phyloP scores from a whole-genome alignment of 345 rosid species.

The Alliaria petiolata region DNA sequence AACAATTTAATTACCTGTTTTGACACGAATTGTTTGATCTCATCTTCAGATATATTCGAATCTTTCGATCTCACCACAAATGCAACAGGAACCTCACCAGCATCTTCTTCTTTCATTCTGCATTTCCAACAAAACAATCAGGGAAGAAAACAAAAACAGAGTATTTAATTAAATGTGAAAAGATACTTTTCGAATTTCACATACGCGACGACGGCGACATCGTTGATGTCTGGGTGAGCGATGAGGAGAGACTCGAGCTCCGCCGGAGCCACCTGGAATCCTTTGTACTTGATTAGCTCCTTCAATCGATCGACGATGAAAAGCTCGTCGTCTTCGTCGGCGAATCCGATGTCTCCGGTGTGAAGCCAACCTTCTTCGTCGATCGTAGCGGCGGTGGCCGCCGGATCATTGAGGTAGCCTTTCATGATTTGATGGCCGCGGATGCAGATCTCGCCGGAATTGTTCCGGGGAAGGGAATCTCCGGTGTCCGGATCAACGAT shows the following conservation, averaged over 20 bases:
- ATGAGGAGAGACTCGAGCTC: conserved; percentile 67
- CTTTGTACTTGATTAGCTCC: conserved; percentile 66
- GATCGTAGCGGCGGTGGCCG: conserved; percentile 39
- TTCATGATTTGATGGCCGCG: conserved; percentile 84
- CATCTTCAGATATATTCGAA: conserved; percentile 61
- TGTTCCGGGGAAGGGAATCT: conserved; percentile 44
- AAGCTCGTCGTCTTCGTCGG: conserved; percentile 52
- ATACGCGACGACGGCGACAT: conserved; percentile 63
- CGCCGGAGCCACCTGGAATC: conserved; percentile 72
- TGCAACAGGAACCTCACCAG: conserved; percentile 85
- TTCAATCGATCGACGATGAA: conserved; percentile 64
- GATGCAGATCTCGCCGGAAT: conserved; percentile 84
- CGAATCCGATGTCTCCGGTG: conserved; percentile 39
- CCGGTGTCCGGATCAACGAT: conserved; percentile 60
- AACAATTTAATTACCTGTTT: conserved; percentile 51
- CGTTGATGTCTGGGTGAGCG: conserved; percentile 41
- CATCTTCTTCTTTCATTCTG: conserved; percentile 84
- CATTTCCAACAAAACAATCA: too few relatives aligned
- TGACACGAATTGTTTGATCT: conserved; percentile 54
- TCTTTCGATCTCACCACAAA: conserved; percentile 64
- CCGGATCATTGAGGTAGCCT: conserved; percentile 50
- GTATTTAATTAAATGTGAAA: too few relatives aligned
- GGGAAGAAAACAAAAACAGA: too few relatives aligned
- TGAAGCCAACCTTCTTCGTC: conserved; percentile 54
- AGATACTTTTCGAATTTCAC: too few relatives aligned